These are phyloP conservation scores for Ophiostoma piceae DNA, from an alignment of 2,329 filamentous ascomycete genomes.

Conservation along the genomic window DNA sequence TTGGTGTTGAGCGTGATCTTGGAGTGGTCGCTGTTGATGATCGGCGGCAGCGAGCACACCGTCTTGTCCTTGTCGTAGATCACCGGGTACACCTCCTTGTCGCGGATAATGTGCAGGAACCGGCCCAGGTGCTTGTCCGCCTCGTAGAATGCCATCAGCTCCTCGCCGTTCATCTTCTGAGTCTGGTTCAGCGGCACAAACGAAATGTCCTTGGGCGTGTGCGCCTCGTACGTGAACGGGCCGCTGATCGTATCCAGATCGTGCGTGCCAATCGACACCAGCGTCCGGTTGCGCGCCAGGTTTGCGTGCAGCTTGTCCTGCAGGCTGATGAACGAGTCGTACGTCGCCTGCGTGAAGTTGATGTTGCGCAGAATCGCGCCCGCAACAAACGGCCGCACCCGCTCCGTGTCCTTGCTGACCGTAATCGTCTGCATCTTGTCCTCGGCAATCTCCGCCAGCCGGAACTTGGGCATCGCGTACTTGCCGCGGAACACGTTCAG, in stretches of 20 bases:
- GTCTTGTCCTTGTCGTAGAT: constrained; percentile 84
- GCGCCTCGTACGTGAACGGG: constrained; percentile 93
- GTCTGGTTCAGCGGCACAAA: constrained; percentile 89
- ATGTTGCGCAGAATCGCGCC: constrained; percentile 85
- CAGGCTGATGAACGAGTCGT: constrained; percentile 94
- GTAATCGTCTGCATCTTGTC: constrained; percentile 75
- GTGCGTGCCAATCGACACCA: constrained; percentile 97
- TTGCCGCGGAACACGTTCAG: constrained; percentile 89
- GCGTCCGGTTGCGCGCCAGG: constrained; percentile 81
- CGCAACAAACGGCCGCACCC: constrained; percentile 81
- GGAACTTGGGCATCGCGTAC: constrained; percentile 71
- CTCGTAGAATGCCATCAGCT: constrained; percentile 94
- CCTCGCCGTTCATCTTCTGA: constrained; percentile 76
- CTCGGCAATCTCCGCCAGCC: constrained; percentile 63
- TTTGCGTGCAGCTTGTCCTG: constrained; percentile 99
- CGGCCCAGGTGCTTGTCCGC: constrained; percentile 86
- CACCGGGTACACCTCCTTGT: constrained; percentile 90
- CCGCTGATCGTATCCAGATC: constrained; percentile 90
- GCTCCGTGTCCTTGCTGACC: constrained; percentile 67
- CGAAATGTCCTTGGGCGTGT: constrained; percentile 83
- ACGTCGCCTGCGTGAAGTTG: constrained; percentile 83
- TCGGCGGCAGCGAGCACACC: constrained; percentile 90
- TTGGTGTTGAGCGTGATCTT: constrained; percentile 89
- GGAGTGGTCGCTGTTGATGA: constrained; percentile 95
- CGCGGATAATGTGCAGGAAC: constrained; percentile 80